Conservation (phyloP, 116 monocot genomes). For the Dioscorea cayenensis region DNA sequence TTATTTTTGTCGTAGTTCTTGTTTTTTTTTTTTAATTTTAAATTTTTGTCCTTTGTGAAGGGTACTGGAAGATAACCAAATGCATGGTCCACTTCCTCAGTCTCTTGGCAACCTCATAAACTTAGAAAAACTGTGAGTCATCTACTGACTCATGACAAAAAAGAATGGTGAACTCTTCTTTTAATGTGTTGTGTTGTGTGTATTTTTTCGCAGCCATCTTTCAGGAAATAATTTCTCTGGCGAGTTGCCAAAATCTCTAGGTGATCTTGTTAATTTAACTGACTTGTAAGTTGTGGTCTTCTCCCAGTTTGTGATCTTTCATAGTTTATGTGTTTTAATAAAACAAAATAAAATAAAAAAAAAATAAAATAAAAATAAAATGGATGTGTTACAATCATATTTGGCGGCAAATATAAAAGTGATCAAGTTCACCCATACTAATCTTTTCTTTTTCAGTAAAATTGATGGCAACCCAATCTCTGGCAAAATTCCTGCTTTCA, state of each 20-base stretch:
- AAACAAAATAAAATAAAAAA: too few species aligned
- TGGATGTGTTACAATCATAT: background rate
- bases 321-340: background rate
- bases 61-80: constrained; percentile 19
- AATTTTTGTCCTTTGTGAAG: background rate
- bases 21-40: too few species aligned
- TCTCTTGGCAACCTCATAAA: constrained; percentile 23
- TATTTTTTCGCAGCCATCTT: constrained; percentile 14
- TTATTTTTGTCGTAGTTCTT: too few species aligned
- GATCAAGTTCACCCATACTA: background rate
- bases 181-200: too few species aligned
- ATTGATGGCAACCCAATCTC: constrained; percentile 37
- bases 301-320: background rate
- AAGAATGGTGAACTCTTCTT: too few species aligned
- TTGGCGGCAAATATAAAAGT: background rate
- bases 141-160: too few species aligned
- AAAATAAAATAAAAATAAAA: too few species aligned
- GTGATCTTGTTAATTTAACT: constrained; percentile 32
- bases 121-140: constrained; percentile 22
- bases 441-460: constrained; percentile 15
- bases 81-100: constrained; percentile 24
- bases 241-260: constrained; percentile 37
- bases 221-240: constrained; percentile 39
- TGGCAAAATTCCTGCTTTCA: constrained; percentile 42
- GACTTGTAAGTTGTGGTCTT: constrained; percentile 27